Evolutionary conservation across 2,329 filamentous ascomycete species (phyloP).

Genomic region (Coccinonectria pachysandricola): DNA sequence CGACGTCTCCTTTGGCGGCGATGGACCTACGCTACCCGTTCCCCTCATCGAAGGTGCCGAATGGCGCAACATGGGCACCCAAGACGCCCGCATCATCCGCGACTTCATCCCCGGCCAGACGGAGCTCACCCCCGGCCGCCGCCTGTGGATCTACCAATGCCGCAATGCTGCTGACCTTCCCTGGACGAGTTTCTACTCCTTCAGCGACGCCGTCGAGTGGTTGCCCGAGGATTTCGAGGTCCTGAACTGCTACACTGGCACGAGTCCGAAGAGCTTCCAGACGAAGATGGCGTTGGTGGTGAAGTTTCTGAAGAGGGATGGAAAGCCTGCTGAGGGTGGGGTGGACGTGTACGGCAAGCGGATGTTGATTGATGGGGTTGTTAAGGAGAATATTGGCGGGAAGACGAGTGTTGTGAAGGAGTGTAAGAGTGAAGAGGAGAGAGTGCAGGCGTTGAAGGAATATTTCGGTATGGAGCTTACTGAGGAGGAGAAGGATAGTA

Average conservation of each 20-base stretch:
- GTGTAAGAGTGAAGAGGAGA: constrained; percentile 41
- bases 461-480: constrained; percentile 43
- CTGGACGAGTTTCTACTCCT: constrained; percentile 55
- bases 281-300: constrained; percentile 41
- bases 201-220: constrained; percentile 52
- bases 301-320: constrained; percentile 39
- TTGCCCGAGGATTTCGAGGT: constrained; percentile 49
- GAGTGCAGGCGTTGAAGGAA: constrained; percentile 38
- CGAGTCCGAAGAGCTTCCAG: constrained; percentile 40
- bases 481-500: constrained; percentile 38
- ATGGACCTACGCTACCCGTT: constrained; percentile 48
- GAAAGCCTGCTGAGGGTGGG: constrained; percentile 29
- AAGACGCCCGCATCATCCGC: constrained; percentile 43
- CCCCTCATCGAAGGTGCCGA: constrained; percentile 35
- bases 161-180: constrained; percentile 33
- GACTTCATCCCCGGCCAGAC: constrained; percentile 37
- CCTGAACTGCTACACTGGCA: constrained; percentile 47
- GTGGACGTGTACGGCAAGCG: constrained; percentile 41
- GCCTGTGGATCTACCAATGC: constrained; percentile 55
- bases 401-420: constrained; percentile 36
- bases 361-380: constrained; percentile 37
- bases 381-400: constrained; percentile 44
- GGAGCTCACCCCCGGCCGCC: constrained; percentile 26
- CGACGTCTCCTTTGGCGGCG: constrained; percentile 56
- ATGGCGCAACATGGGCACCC: constrained; percentile 40